Evolutionary conservation across 306 rosid genomes (phyloP), one percentile per base, ranked within the genome.

Genomic region (Betula pendula): DNA sequence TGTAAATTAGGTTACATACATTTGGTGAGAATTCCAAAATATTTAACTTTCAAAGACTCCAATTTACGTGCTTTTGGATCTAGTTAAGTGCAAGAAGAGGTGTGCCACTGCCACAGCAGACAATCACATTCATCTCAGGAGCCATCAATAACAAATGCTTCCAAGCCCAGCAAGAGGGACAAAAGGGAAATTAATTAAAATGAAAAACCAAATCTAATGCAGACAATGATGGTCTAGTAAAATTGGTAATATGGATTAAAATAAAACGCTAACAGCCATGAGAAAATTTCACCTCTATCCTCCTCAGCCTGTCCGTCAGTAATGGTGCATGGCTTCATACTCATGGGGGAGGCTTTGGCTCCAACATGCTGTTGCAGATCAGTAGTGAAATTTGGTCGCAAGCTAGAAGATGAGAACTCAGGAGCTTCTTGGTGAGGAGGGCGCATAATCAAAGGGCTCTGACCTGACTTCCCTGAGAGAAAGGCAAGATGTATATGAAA

Each of bases 401-500:
- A 58, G 76, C 63, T 49, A 52, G 84, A 70, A 55, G 85, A 47
- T 60, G 76, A 66, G 14, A 73, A 33, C 33, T 74, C 33, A 0
- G 75, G 67, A 73, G 80, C 60, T 67, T 42, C 84, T 71, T 38
- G 65, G 29, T 8, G 58, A 77, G 80, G 62, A 68, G 86, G 68
- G 60, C 77, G 17, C 7, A 38, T 74, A 69, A 66, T n/a, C 70
- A 70, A 78, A 67, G 84, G 82, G 22, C 43, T 73, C 75, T 77
- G 80, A 74, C 68, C 78, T 70, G 75, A 76, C 81, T 80, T 85
- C 16, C 91, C 95, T 90, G 77, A 66, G 80, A 24, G 20, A 35
- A 70, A 60, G 33, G 56, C 33, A 51, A 3, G 71, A 17, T 53
- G 50, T 50, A 24, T 17, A 33, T 71, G 45, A 65, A 47, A 68